Evolutionary conservation across 495 filamentous ascomycete species (phyloP), one percentile per base, ranked within the genome.

Genomic region (Amniculicola lignicola): DNA sequence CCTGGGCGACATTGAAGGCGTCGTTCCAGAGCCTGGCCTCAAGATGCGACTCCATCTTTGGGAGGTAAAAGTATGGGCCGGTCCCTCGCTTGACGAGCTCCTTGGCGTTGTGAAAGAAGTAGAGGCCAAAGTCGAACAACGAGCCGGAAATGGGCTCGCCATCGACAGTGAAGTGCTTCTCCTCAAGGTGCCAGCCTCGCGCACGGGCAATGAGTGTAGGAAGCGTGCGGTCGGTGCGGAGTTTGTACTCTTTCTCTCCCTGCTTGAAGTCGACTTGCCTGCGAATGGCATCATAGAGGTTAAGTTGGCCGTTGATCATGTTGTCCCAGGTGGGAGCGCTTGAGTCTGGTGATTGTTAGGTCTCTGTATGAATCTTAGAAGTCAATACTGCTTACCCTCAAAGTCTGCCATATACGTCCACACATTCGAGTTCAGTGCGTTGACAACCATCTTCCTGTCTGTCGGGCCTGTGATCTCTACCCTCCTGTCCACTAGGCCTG

Each of bases 371-470:
- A 24, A 40, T 12, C 12, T 23, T 24, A 46, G 37, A 36, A 18
- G 9, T 23, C 21, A 29, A 37, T 12, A 43, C 15, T 22, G 22
- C 75, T 43, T 70, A 90, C 90, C 90, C 75, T 99, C 93, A 52
- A 99, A 93, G 76, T 99, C 93, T 23, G 93, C 94, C 93, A 99
- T 99, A 70, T 99, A 99, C 24, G 93, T 97, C 89, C 89, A 99
- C 16, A 97, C 94, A 67, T 97, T 82, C 31, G 92, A 85, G 72
- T 99, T 99, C 70, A 99, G 66, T 4, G 93, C 93, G 73, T 99
- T 99, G 51, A 99, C 89, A 33, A 99, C 90, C 93, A 99, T 99
- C 82, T 97, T 99, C 55, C 94, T 81, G 73, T 97, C 93, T 2
- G 93, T 97, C 0, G 93, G 93, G 1, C 93, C 93, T 12, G 93